These are phyloP conservation scores for Hysterium pulicare DNA, from an alignment of 2,329 filamentous ascomycete species.

Conservation along the genomic window DNA sequence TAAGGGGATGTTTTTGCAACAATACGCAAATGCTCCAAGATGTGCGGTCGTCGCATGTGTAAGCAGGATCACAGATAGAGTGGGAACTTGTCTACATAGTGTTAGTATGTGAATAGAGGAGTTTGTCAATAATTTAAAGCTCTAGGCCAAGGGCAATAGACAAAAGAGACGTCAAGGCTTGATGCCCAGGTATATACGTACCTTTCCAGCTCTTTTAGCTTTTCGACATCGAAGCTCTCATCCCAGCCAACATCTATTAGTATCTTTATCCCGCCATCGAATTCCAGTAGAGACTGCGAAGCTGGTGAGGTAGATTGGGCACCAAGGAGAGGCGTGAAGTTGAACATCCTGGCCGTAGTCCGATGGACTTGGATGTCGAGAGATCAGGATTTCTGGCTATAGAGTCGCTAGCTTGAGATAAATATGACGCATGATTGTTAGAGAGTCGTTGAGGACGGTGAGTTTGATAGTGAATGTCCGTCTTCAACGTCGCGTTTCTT, in stretches of 20 bases:
- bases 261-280: slow-evolving; percentile 94
- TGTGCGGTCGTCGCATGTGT: slow-evolving; percentile 92
- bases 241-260: slow-evolving; percentile 96
- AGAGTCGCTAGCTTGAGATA: background rate
- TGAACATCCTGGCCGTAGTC: slow-evolving; percentile 67
- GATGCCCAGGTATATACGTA: no score
- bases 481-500: no score
- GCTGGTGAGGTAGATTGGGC: slow-evolving; percentile 83
- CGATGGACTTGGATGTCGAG: background rate
- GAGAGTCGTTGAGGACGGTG: background rate
- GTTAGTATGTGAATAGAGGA: slow-evolving; percentile 6
- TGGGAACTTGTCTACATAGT: slow-evolving; percentile 71
- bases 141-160: no score
- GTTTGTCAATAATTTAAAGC: no score
- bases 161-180: no score
- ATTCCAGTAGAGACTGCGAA: slow-evolving; percentile 91
- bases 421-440: background rate
- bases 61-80: slow-evolving; percentile 86
- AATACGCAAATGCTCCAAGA: slow-evolving; percentile 90
- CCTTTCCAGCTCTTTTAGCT: slow-evolving; percentile 87
- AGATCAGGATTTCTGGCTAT: background rate
- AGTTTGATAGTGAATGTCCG: no score
- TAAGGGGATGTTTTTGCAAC: slow-evolving; percentile 91
- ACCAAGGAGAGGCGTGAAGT: slow-evolving; percentile 87
- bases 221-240: slow-evolving; percentile 77